A percentile compares a stretch with the other conserved stretches of the same genome.
These are phyloP conservation scores for Fremontodendron californicum DNA, from an alignment of 345 rosid genomes.

Conservation along the genomic window DNA sequence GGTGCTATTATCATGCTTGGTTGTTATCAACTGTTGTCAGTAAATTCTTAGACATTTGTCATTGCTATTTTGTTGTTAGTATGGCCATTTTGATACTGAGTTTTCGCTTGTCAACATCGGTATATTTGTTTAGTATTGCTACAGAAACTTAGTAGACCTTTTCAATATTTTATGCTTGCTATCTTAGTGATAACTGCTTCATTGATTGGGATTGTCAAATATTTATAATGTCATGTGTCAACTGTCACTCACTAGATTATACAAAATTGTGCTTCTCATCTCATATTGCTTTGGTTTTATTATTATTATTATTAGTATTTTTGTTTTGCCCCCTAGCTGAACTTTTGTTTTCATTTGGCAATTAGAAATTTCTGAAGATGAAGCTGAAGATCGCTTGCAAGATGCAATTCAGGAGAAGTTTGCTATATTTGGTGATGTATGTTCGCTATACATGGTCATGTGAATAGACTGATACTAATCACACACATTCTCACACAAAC, in stretches of 20 bases:
- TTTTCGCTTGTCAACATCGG: neutral
- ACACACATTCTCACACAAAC: neutral
- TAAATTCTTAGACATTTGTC: neutral
- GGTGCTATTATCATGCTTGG: constrained; percentile 36
- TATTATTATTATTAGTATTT: neutral
- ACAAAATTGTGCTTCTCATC: neutral
- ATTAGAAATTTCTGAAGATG: constrained; percentile 95
- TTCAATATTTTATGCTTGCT: neutral
- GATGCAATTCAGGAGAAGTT: constrained; percentile 96
- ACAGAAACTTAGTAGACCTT: neutral
- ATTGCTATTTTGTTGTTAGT: neutral
- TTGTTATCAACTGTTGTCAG: constrained; percentile 4
- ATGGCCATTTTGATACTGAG: neutral
- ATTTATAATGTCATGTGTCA: neutral
- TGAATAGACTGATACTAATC: neutral
- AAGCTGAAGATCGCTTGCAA: constrained; percentile 93
- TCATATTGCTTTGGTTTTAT: neutral
- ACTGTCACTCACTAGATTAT: neutral
- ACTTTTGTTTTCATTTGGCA: constrained; percentile 20
- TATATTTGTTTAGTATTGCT: neutral
- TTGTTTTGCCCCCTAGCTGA: constrained; percentile 13
- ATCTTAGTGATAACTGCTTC: neutral
- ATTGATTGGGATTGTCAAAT: neutral
- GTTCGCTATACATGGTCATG: constrained; percentile 19
- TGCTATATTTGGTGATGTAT: constrained; percentile 94